These are phyloP conservation scores for Penicillium occitanis DNA, from an alignment of 2,329 filamentous ascomycete genomes.

Conservation along the genomic window DNA sequence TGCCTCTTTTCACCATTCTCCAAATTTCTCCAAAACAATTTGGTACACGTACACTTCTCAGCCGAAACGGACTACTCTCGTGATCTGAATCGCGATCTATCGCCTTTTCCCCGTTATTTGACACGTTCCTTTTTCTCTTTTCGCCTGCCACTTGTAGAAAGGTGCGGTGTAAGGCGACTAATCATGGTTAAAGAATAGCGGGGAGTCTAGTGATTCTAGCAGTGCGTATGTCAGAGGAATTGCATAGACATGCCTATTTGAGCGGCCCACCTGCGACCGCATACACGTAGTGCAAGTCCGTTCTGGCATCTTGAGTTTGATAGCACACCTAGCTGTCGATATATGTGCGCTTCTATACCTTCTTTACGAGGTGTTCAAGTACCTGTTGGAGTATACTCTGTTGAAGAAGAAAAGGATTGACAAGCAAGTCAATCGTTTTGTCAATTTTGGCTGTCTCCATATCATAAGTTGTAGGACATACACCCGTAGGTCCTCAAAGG, in stretches of 20 bases:
- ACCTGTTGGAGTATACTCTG: no score
- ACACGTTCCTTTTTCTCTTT: not conserved
- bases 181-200: not conserved
- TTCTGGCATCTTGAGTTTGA: not conserved
- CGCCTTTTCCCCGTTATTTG: not conserved
- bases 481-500: not conserved
- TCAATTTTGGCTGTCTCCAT: not conserved
- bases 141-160: not conserved
- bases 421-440: not conserved
- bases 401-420: not conserved
- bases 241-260: constrained; percentile 1
- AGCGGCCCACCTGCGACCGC: not conserved
- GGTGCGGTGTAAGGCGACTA: constrained; percentile 13
- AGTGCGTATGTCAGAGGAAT: not conserved
- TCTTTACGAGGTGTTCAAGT: not conserved
- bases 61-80: not conserved
- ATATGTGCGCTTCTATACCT: not conserved
- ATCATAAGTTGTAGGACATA: not conserved
- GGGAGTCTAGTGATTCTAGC: not conserved
- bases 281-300: not conserved
- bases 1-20: not conserved
- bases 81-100: not conserved
- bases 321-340: not conserved
- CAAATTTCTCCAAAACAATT: not conserved
- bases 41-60: not conserved